phyloP scores from a whole-genome alignment of 768 basidiomycete species.

The Coprinellus micaceus region DNA sequence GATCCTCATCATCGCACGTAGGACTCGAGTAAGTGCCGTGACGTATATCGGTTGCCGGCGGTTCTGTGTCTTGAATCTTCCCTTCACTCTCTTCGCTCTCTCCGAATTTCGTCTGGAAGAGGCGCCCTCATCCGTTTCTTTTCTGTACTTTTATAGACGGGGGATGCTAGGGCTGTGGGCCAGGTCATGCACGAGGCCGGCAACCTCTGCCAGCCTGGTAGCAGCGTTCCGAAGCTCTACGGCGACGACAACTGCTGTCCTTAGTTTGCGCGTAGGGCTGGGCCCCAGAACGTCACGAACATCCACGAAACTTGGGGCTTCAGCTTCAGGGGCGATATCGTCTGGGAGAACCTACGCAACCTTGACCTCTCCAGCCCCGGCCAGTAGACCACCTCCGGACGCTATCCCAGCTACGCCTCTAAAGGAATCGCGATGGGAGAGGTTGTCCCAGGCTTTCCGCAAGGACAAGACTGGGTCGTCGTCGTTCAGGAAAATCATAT shows the following conservation, averaged over 20 bases:
- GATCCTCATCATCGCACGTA: not conserved
- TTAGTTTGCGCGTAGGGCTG: conserved; percentile 3
- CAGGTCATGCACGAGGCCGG: conserved; percentile 18
- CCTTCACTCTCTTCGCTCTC: not conserved
- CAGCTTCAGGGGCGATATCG: too few species aligned
- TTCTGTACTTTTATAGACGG: not conserved
- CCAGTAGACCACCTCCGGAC: not conserved
- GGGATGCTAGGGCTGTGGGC: conserved; percentile 28
- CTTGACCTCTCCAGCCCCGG: conserved; percentile 5
- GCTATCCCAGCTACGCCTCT: not conserved
- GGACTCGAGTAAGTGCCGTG: not conserved
- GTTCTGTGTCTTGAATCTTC: not conserved
- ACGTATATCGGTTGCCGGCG: not conserved
- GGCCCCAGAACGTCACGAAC: not conserved
- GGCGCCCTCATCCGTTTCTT: not conserved
- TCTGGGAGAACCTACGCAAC: not conserved
- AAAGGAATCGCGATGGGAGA: not conserved
- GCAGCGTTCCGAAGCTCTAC: not conserved
- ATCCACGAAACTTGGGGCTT: too few species aligned
- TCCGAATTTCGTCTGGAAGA: too few species aligned
- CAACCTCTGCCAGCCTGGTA: not conserved
- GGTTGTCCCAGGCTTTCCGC: conserved; percentile 23
- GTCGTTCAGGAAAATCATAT: conserved; percentile 69
- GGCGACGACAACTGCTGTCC: too few species aligned
- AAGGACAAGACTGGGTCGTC: conserved; percentile 45